Base-by-base conservation (phyloP, 805 yeast species). In the Kazachstania kunashirensis region DNA sequence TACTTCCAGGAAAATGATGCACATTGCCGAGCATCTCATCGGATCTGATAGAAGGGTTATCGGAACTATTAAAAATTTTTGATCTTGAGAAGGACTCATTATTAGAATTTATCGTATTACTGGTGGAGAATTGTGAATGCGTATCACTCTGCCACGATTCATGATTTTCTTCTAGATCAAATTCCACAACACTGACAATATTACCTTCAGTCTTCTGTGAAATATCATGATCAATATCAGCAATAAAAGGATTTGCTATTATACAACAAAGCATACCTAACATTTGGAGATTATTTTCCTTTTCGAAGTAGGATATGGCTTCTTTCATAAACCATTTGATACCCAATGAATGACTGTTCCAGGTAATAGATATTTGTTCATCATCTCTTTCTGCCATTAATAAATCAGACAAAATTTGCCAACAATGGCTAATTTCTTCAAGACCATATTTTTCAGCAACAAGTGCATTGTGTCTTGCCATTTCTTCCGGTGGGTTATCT, bases 281-380 rank as follows among this genome's bases (percentile, higher is more conserved):
- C 95, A 89, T 84, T 55, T 89, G 96, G 19, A 84, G 59, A 49
- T 89, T 80, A 2, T 78, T 75, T 29, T 66, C 51, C 24, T 49
- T 59, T 47, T 79, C 92, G 52, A 78, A 85, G 47, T 79, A 78
- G 1, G 55, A 51, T 50, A 88, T 65, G 27, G 85, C 63, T 41
- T 75, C 73, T 18, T 67, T 67, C 0, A 84, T 66, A 16, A 84
- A 61, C 82, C 84, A 74, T 10, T 67, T 47, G 27, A 76, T 68
- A 1, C 94, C 95, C 53, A 79, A 72, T 0, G 86, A 88, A 53
- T 84, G 94, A 4, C 71, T 60, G 0, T 89, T 89, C 96, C 96
- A 88, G 39, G 69, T 72, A 42, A 74, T 72, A n/a, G 55, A 55
- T 31, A 48, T 49, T 13, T 53, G 59, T 30, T 47, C 42, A 14